A percentile compares a stretch with the other conserved stretches of the same genome.
Conservation (phyloP, 2,329 filamentous ascomycete genomes). For the Blastomyces emzantsi region DNA sequence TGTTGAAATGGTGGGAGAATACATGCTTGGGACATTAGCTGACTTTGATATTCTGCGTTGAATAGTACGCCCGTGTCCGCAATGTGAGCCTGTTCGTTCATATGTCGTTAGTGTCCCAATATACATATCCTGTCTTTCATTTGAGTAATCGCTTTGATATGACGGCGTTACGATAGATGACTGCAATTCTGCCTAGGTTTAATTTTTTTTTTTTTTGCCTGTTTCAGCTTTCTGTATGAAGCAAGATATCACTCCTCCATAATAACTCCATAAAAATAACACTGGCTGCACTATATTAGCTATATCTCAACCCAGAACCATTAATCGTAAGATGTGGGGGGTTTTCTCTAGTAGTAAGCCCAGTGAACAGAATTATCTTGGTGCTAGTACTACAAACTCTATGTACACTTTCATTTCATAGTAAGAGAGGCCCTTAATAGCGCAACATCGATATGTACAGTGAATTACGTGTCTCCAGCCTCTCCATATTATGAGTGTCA, state of each 20-base stretch:
- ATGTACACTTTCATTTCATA: not conserved
- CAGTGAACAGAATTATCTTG: no score
- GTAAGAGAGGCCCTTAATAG: no score
- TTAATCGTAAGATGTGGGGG: no score
- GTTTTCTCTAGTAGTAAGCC: no score
- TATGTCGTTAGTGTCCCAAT: not conserved
- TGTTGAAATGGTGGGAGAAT: not conserved
- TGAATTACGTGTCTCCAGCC: not conserved
- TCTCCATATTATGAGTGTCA: not conserved
- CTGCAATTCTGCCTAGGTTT: not conserved
- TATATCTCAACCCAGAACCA: not conserved
- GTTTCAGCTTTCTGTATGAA: not conserved
- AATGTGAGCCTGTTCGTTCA: not conserved
- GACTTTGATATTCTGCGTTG: not conserved
- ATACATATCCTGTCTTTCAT: not conserved
- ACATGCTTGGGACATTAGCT: not conserved
- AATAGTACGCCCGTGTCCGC: not conserved
- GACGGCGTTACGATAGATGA: not conserved
- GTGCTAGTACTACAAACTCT: not conserved
- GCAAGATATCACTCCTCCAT: not conserved
- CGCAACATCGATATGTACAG: no score
- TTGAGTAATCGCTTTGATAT: not conserved
- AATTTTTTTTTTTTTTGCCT: not conserved
- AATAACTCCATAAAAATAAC: not conserved
- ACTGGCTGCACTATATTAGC: not conserved